phyloP scores from a whole-genome alignment of 495 filamentous ascomycete genomes.

The Usnea hakonensis region DNA sequence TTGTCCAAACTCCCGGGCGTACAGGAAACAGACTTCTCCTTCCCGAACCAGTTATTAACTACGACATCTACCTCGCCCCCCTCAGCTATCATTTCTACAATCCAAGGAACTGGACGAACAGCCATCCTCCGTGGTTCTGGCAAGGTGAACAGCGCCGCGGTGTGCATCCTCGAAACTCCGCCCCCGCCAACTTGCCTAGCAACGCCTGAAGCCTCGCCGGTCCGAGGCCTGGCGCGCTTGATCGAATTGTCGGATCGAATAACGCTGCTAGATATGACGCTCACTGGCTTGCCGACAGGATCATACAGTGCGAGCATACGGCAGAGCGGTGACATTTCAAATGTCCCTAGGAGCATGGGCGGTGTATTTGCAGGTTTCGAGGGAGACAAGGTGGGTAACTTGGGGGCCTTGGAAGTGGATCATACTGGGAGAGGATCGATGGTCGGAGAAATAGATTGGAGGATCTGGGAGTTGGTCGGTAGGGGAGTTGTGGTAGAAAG shows the following conservation, averaged over 20 bases:
- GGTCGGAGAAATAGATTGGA: conserved; percentile 71
- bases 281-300: conserved; percentile 77
- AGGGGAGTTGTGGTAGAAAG: conserved; percentile 76
- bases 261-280: conserved; percentile 79
- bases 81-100: conserved; percentile 78
- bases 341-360: conserved; percentile 71
- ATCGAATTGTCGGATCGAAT: conserved; percentile 67
- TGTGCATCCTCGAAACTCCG: conserved; percentile 95
- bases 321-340: conserved; percentile 81
- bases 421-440: conserved; percentile 56
- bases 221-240: conserved; percentile 72
- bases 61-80: conserved; percentile 59
- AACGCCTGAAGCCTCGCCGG: conserved; percentile 49
- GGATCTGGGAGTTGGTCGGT: conserved; percentile 93
- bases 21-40: conserved; percentile 41
- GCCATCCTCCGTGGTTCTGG: conserved; percentile 91
- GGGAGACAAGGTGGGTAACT: conserved; percentile 51
- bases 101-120: conserved; percentile 83
- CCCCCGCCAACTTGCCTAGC: conserved; percentile 29
- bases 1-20: conserved; percentile 60
- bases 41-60: conserved; percentile 43
- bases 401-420: conserved; percentile 68
- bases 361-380: conserved; percentile 57
- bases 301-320: conserved; percentile 76
- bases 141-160: conserved; percentile 75